Evolutionary conservation across 2,329 filamentous ascomycete genomes (phyloP).

Genomic region (Diaporthe ilicicola): DNA sequence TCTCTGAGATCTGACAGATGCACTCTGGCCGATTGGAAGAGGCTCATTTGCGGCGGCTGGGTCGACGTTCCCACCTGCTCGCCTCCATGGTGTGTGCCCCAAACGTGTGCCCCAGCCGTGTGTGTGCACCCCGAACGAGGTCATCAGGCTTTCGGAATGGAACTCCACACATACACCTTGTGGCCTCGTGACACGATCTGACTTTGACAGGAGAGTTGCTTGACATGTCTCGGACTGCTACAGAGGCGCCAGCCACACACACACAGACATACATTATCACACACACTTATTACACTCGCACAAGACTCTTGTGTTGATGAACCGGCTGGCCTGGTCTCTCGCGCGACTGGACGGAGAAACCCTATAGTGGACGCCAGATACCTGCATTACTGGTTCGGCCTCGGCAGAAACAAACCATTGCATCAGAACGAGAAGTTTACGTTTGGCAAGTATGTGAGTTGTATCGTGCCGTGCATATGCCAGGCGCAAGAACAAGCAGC

Average conservation of each 20-base stretch:
- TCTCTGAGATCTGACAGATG: conserved; percentile 26
- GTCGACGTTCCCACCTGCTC: not conserved
- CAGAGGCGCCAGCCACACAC: not conserved
- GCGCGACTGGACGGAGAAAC: not conserved
- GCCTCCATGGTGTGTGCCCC: not conserved
- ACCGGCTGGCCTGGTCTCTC: not conserved
- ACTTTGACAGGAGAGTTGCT: conserved; percentile 18
- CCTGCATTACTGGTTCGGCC: not conserved
- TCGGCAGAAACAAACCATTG: conserved; percentile 14
- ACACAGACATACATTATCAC: not conserved
- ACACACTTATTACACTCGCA: not conserved
- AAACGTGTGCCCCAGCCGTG: not conserved
- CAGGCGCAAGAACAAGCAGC: not conserved
- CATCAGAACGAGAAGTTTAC: not conserved
- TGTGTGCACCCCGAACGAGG: conserved; percentile 9
- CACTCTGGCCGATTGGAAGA: conserved; percentile 3
- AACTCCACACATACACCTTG: conserved; percentile 9
- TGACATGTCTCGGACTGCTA: conserved; percentile 31
- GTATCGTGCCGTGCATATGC: conserved; percentile 16
- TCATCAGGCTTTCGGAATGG: conserved; percentile 16
- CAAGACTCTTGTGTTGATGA: not conserved
- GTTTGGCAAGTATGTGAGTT: not conserved
- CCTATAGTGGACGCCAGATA: not conserved
- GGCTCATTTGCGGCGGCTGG: conserved; percentile 14
- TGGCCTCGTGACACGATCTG: conserved; percentile 22